Evolutionary conservation across 139 green algal genomes (phyloP), one percentile per base, ranked within the genome.

Genomic region (Chlamydomonas schloesseri): DNA sequence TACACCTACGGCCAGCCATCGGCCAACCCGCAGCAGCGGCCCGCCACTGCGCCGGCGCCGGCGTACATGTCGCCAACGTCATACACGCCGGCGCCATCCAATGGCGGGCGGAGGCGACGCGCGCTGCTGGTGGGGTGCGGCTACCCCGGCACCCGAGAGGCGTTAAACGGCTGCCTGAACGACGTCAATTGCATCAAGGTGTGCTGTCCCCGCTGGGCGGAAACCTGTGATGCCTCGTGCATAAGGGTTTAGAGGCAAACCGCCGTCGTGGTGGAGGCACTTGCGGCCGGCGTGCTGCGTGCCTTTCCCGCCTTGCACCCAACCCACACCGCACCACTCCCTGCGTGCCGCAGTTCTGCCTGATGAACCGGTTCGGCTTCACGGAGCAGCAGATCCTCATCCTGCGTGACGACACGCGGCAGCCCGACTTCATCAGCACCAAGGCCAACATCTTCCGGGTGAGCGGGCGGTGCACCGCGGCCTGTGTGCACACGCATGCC

Each of bases 101-200:
- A 86, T 26, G 85, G 85, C n/a, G 14, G 4, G 2, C 67, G 79
- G 65, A 47, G 85, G 34, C 86, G 87, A 15, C 89, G 89, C 26
- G 91, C 91, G 11, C 36, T 94, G 33, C 65, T 94, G 31, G 60
- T 94, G 23, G 91, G 91, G 13, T 92, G 89, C 84, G 80, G 71
- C 55, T 94, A 94, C 77, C 68, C 55, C 9, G 89, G 91, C 67
- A 90, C 73, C 2, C 57, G 26, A 5, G 76, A 76, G 13, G 53
- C 85, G 42, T 83, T 94, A 8, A 88, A 85, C 33, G 91, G 91
- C 31, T 94, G 91, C 86, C 87, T 91, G 53, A 94, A 91, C 37
- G 91, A 94, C 77, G 88, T 90, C 0, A 58, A 92, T 57, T 91
- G 89, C 82, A 91, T 91, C 68, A 57, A 81, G 74, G 74, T 81